These are phyloP conservation scores for Galeopsis tetrahit DNA, from an alignment of 257 asterid genomes.

Conservation along the genomic window DNA sequence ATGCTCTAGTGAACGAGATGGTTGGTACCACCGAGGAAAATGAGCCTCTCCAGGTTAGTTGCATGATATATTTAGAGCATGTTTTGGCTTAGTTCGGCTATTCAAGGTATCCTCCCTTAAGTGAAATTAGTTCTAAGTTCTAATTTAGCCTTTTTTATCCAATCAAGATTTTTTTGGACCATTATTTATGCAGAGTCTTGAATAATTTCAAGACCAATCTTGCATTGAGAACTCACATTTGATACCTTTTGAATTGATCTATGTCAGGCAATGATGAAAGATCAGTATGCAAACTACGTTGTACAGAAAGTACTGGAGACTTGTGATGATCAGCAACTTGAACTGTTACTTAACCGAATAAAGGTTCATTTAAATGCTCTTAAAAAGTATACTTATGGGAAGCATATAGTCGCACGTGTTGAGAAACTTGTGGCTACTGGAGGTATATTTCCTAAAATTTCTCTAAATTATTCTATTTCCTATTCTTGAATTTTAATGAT, in stretches of 20 bases:
- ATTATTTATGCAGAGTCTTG: background rate
- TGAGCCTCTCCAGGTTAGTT: constrained; percentile 86
- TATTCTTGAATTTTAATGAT: background rate
- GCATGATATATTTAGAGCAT: background rate
- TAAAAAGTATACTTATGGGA: constrained; percentile 82
- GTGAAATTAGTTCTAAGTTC: background rate
- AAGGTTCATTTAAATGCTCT: constrained; percentile 79
- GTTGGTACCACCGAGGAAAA: constrained; percentile 75
- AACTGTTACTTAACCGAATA: constrained; percentile 67
- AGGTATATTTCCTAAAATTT: constrained; percentile 43
- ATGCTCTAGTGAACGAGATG: constrained; percentile 71
- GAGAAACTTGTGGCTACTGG: constrained; percentile 95
- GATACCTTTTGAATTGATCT: constrained; percentile 6
- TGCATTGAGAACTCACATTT: background rate
- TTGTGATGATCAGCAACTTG: constrained; percentile 77
- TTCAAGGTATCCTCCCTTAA: background rate
- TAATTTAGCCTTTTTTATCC: background rate
- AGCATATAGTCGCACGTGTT: constrained; percentile 86
- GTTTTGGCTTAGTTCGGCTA: background rate
- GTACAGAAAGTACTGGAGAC: constrained; percentile 93
- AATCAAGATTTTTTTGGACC: background rate
- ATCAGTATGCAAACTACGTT: constrained; percentile 83
- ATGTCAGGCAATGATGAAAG: constrained; percentile 80
- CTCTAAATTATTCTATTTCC: background rate
- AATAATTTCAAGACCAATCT: constrained; percentile 11